These are phyloP conservation scores for Yamadazyma friedrichii DNA, from an alignment of 1,139 yeast species.

Conservation along the genomic window DNA sequence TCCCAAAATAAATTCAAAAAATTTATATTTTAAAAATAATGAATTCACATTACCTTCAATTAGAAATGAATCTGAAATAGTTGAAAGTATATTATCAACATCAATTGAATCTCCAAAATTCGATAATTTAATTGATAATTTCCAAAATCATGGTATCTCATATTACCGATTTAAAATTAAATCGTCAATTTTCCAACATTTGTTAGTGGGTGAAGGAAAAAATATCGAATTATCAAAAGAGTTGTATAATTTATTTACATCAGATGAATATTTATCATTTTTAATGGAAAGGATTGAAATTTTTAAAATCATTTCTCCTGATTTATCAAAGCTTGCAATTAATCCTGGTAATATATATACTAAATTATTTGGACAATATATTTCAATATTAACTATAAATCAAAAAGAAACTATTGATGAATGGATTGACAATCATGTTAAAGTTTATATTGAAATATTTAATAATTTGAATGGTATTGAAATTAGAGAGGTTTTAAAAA, in stretches of 20 bases:
- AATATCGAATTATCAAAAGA: neutral
- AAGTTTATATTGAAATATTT: slow-evolving; percentile 14
- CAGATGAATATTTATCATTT: slow-evolving; percentile 17
- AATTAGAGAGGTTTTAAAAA: slow-evolving; percentile 10
- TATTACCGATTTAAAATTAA: slow-evolving; percentile 1
- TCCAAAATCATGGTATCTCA: neutral
- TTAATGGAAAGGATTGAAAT: slow-evolving; percentile 18
- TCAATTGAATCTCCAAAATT: neutral
- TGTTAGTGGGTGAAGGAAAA: neutral
- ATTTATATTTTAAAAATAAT: slow-evolving; percentile 7
- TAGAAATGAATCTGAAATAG: slow-evolving; percentile 7
- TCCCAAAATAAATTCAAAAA: slow-evolving; percentile 1
- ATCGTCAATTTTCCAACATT: neutral
- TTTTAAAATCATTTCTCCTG: slow-evolving; percentile 10
- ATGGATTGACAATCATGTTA: slow-evolving; percentile 15
- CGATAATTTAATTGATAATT: neutral
- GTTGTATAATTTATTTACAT: slow-evolving; percentile 12
- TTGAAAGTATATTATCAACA: neutral
- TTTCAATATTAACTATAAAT: slow-evolving; percentile 13
- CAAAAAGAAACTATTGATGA: slow-evolving; percentile 8
- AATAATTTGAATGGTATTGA: slow-evolving; percentile 17
- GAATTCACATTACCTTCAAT: slow-evolving; percentile 15
- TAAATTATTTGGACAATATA: slow-evolving; percentile 23
- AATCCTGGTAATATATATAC: slow-evolving; percentile 9
- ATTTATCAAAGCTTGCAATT: neutral